Evolutionary conservation across 805 yeast species (phyloP), one percentile per base, ranked within the genome.

Genomic region (Groenewaldozyma salmanticensis): DNA sequence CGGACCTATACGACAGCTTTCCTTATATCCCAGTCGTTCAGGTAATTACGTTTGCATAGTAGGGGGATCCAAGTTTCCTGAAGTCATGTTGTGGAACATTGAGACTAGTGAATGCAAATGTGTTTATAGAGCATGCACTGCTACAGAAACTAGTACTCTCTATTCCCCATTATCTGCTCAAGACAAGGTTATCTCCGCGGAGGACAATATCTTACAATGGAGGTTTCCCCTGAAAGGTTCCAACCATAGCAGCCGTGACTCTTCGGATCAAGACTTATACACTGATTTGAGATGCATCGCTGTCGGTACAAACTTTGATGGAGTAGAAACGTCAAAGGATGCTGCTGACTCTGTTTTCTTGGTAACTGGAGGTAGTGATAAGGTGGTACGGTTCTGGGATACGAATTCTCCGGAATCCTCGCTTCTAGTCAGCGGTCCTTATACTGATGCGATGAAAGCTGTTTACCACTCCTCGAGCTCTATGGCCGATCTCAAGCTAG

Each of bases 51-150:
- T 77, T 7, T 68, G 74, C n/a, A 67, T 82, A 37, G 66, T 74
- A 9, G 94, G 94, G 0, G 94, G 92, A 1, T 69, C 75, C 20
- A 68, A 71, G 2, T 71, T 68, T 3, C 63, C 76, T 0, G 78
- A 79, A 43, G 67, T 81, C 3, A 70, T 81, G 0, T 68, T 85
- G 0, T 83, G 95, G 92, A 90, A 84, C 52, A 67, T 83, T 9
- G 77, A 84, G 5, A 67, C 70, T 19, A 64, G 74, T 16, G 75
- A 72, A 36, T 81, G 94, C 52, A 64, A 69, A 20, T 69, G 65
- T 42, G 63, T 69, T 0, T 63, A 66, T 35, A 48, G 59, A 11
- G 43, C 53, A n/a, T 47, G 51, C 13, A 53, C 38, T 42, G 52
- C 48, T 4, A 34, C 44, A 20, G 47, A 33, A 7, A 31, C 35